Evolutionary conservation across 83 land plant genomes (phyloP).

Genomic region (Isoetes engelmannii): DNA sequence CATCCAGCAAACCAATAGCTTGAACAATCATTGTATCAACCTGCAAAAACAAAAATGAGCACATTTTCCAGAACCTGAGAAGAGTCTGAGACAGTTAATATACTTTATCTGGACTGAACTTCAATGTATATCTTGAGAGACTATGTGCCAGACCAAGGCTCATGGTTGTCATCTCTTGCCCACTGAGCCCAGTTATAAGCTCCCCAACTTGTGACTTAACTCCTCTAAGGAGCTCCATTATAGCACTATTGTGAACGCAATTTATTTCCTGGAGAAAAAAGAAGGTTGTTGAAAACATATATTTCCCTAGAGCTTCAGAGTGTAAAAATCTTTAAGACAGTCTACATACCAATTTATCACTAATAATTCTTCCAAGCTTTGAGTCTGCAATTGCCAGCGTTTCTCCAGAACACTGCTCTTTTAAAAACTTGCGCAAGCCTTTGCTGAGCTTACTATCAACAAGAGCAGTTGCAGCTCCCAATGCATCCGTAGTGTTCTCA

Average conservation of each 20-base stretch:
- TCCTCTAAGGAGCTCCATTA: constrained; percentile 90
- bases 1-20: constrained; percentile 96
- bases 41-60: constrained; percentile 23
- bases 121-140: constrained; percentile 87
- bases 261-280: constrained; percentile 67
- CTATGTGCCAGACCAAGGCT: constrained; percentile 96
- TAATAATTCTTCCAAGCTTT: constrained; percentile 86
- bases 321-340: background rate
- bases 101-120: constrained; percentile 97
- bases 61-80: background rate
- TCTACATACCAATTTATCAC: constrained; percentile 69
- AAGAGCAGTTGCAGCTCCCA: constrained; percentile 57
- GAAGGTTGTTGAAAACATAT: background rate
- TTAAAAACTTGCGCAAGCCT: constrained; percentile 74
- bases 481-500: constrained; percentile 87
- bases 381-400: constrained; percentile 90
- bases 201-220: constrained; percentile 74
- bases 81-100: background rate
- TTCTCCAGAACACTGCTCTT: constrained; percentile 70
- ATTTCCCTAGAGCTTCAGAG: background rate
- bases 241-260: constrained; percentile 75
- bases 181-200: constrained; percentile 70
- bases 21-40: constrained; percentile 99
- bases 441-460: constrained; percentile 92
- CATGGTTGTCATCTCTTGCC: constrained; percentile 91